Conservation (phyloP, 805 yeast genomes). For the Citeromyces matritensis region DNA sequence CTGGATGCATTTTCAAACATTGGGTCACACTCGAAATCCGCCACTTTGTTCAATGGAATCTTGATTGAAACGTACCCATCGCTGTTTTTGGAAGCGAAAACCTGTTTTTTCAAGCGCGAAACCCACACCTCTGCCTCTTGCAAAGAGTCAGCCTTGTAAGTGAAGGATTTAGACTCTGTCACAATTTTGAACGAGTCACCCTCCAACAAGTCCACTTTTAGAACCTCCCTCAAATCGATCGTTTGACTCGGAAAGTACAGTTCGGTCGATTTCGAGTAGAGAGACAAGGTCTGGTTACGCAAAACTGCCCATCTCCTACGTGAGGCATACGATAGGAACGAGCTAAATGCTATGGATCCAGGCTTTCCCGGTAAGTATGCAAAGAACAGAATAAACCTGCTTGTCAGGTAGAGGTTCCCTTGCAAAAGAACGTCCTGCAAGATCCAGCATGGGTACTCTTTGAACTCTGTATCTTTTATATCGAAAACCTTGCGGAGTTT, state of each 20-base stretch:
- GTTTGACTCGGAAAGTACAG: constrained; percentile 72
- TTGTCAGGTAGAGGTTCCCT: constrained; percentile 71
- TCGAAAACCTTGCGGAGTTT: constrained; percentile 22
- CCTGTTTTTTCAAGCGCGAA: constrained; percentile 53
- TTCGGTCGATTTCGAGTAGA: constrained; percentile 61
- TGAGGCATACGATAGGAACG: constrained; percentile 24
- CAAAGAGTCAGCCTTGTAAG: constrained; percentile 59
- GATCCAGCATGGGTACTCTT: constrained; percentile 69
- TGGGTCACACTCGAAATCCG: constrained; percentile 41
- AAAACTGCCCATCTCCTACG: constrained; percentile 71
- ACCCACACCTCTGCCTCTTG: constrained; percentile 75
- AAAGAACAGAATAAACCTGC: constrained; percentile 49
- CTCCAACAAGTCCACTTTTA: constrained; percentile 34
- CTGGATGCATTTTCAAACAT: constrained; percentile 43
- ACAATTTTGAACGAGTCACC: constrained; percentile 37
- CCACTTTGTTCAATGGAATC: constrained; percentile 56
- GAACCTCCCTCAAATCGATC: constrained; percentile 54
- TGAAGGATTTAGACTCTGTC: constrained; percentile 41
- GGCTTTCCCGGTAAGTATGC: constrained; percentile 57
- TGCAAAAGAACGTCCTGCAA: constrained; percentile 71
- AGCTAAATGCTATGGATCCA: constrained; percentile 30
- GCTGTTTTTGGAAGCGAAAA: constrained; percentile 58
- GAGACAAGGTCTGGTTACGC: constrained; percentile 49
- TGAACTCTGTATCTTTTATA: constrained; percentile 36
- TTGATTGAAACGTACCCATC: constrained; percentile 64